Base-by-base conservation (phyloP, 495 filamentous ascomycete genomes). In the Parathielavia hyrcaniae region DNA sequence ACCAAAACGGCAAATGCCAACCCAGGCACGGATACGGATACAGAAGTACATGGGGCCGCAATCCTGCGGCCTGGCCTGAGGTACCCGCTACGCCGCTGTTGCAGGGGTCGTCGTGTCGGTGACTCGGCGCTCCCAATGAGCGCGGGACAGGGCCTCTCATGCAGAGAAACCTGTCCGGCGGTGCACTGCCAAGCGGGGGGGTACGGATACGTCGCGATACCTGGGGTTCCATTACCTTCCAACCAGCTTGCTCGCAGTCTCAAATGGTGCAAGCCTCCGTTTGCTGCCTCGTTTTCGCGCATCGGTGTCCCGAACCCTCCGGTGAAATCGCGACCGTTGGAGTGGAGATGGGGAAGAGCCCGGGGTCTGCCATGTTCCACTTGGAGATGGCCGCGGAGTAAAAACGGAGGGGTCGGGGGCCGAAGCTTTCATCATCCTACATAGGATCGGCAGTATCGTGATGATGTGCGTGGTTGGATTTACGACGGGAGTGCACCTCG, bases 61-160 rank as follows among this genome's bases (percentile, higher is more conserved):
- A 55, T 51, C 45, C 54, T 62, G 63, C 50, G 62, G 64, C 64
- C 64, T 63, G 55, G 57, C 23, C 49, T 43, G 43, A 58, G 48
- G 63, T 65, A 61, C 59, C 51, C 40, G 41, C 58, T 59, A 54
- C 58, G 36, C 23, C 26, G 14, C 44, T 22, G 38, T 20, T 19
- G 52, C 57, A 44, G 49, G 58, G 58, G 53, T 17, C 16, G 43
- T 39, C 58, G 44, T 40, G 57, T 47, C 23, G 51, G 55, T 6
- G 14, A 54, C 45, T 17, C 8, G 17, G 14, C 14, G 22, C 26
- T n/a, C 12, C 26, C 14, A 19, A 5, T 12, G 41, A 41, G 35
- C 26, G 35, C 26, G 50, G 44, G 30, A 53, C 34, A 40, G 23
- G 40, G 50, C 22, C 49, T 40, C 35, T 40, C 35, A 60, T 60